Conservation (phyloP, 768 basidiomycete species). For the Rhodotorula graminis region DNA sequence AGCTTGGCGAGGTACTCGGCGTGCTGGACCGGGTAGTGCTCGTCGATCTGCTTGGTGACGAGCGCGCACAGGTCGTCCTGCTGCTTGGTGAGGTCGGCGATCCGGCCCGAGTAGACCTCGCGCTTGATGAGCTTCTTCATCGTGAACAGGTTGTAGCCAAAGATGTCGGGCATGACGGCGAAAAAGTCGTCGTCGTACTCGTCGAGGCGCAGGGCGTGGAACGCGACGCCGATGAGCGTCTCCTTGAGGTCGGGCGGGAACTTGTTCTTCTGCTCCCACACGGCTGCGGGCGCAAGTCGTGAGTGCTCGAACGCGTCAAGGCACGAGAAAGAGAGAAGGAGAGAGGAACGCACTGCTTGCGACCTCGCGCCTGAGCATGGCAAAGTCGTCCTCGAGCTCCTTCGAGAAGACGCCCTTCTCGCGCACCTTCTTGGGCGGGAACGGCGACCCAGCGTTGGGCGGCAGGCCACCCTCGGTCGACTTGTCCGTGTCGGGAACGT, state of each 20-base stretch:
- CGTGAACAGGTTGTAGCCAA: slow-evolving; percentile 93
- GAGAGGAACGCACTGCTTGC: slow-evolving; percentile 34
- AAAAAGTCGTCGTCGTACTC: slow-evolving; percentile 92
- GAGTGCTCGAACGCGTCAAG: neutral
- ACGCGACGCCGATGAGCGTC: slow-evolving; percentile 62
- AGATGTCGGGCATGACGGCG: slow-evolving; percentile 73
- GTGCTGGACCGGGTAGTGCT: slow-evolving; percentile 68
- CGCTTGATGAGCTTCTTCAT: slow-evolving; percentile 97
- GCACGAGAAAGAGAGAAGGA: neutral
- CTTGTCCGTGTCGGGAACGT: neutral
- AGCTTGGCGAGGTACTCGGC: slow-evolving; percentile 37
- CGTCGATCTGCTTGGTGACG: slow-evolving; percentile 59
- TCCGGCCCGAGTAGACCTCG: slow-evolving; percentile 73
- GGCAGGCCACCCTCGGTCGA: neutral
- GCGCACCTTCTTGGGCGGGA: slow-evolving; percentile 12
- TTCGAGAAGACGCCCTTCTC: slow-evolving; percentile 60
- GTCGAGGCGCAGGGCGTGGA: slow-evolving; percentile 72
- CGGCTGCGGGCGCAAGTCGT: slow-evolving; percentile 55
- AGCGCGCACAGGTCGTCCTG: slow-evolving; percentile 66
- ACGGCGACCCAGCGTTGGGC: neutral
- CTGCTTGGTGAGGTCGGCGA: slow-evolving; percentile 59
- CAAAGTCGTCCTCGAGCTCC: slow-evolving; percentile 60
- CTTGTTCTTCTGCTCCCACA: slow-evolving; percentile 75
- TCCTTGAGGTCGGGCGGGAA: slow-evolving; percentile 81
- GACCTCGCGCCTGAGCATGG: slow-evolving; percentile 55